Evolutionary conservation across 106 monocot species (phyloP).

Genomic region (Posidonia australis): DNA sequence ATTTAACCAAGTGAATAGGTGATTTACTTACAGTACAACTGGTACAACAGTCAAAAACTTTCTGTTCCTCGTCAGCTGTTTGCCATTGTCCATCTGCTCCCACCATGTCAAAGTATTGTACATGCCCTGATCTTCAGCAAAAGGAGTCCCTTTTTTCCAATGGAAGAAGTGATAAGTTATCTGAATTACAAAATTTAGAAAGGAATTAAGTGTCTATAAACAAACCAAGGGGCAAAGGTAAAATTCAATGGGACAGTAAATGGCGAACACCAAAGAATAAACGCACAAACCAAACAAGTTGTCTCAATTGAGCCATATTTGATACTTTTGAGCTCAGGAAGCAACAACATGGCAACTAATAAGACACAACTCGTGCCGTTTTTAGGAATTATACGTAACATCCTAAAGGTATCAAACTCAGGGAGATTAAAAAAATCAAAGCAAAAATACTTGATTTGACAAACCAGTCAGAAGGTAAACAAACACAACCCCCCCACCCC

Average conservation of each 20-base stretch:
- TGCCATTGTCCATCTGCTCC: constrained; percentile 93
- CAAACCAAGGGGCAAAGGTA: neutral
- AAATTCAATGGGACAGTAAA: neutral
- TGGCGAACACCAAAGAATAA: no score
- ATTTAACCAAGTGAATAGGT: no score
- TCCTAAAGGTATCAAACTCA: neutral
- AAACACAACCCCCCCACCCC: no score
- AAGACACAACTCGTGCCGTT: no score
- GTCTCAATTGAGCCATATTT: neutral
- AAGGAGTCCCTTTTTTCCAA: constrained; percentile 92
- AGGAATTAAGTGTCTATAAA: neutral
- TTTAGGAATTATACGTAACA: no score
- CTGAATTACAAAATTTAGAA: constrained; percentile 22
- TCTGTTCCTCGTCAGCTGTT: constrained; percentile 74
- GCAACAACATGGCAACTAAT: no score
- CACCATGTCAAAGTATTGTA: constrained; percentile 89
- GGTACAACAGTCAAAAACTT: constrained; percentile 82
- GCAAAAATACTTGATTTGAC: neutral
- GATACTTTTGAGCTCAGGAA: neutral
- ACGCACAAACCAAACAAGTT: neutral
- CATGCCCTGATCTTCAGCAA: constrained; percentile 88
- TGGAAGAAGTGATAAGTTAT: constrained; percentile 85
- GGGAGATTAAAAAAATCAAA: neutral
- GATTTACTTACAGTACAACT: constrained; percentile 80
- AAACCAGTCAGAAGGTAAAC: neutral